Evolutionary conservation across 257 asterid genomes (phyloP), one percentile per base, ranked within the genome.

Genomic region (Plantago ovata): DNA sequence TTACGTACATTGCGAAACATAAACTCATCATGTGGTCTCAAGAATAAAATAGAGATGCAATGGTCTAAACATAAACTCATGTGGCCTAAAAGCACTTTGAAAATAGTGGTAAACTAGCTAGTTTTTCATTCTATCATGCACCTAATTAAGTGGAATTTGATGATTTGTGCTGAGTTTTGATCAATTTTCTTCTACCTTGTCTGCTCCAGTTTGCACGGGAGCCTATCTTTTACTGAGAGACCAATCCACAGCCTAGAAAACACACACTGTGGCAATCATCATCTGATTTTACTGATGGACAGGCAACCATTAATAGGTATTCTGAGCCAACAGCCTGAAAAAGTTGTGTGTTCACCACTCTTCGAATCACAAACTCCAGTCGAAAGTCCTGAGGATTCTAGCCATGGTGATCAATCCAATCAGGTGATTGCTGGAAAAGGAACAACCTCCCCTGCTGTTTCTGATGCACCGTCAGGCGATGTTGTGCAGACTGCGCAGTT

Each of bases 31-130:
- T 40, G 82, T 54, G 91, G 94, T 52, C 81, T 90, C 69, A 90
- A 90, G 91, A 82, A 80, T 70, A 84, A 87, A 79, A 72, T 90
- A 59, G 98, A 90, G 75, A 83, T 90, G 65, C 94, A 83, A 70
- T 87, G 96, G 96, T 76, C 86, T 24, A 89, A 87, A n/a, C n/a
- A n/a, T n/a, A n/a, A n/a, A n/a, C n/a, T 70, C 87, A 83, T 63
- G 72, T 61, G 65, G 89, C 78, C 69, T 91, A 56, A 87, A 78
- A 69, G 96, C 94, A 53, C 73, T 60, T 68, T 90, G 67, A 83
- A 80, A 51, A 13, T 87, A 53, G 80, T 83, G 96, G 98, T 90
- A 82, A 65, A 6, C 21, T 67, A 9, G n/a, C n/a, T n/a, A n/a
- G n/a, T 44, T 18, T 60, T 64, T 64, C 7, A 12, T 54, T 52